Evolutionary conservation across 2,329 filamentous ascomycete genomes (phyloP), one percentile per base, ranked within the genome.

Genomic region (Laburnicola sp.): DNA sequence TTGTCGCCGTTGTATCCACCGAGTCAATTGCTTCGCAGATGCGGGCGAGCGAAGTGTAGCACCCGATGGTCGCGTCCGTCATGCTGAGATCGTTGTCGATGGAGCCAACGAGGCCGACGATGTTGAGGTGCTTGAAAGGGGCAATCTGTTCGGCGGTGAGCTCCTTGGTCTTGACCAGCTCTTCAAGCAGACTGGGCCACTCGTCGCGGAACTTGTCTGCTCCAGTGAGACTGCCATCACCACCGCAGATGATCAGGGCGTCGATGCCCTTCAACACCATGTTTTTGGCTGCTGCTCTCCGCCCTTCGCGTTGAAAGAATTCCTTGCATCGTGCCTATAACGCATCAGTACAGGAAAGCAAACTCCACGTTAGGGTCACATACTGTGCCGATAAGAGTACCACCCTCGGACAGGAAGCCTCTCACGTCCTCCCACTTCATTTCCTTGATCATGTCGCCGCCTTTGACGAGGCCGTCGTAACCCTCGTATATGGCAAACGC

Each of bases 51-150:
- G 94, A 94, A 37, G 92, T 96, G 78, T 96, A 97, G 73, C 90
- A 95, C 49, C 94, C 94, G 71, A 99, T 97, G 28, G 94, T 99
- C 52, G 94, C 93, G 74, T 99, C 94, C 9, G 94, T 99, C 58
- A 91, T 91, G 43, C 92, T 95, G 75, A 99, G 88, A 70, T 99
- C 94, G 71, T 99, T 99, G 80, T 99, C 94, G 69, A 99, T 99
- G 47, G 91, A 96, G 51, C 94, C 94, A 26, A 99, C 94, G 45
- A 97, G 80, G 41, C 94, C 94, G 47, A 97, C 93, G 61, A 99
- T 96, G 75, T 97, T 99, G 68, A 99, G 83, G 62, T 95, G 86
- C 66, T 83, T 82, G 80, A 91, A 96, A 2, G 89, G 88, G 39
- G 84, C 79, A 52, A 90, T 76, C 70, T 96, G 87, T 50, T 87